Base-by-base conservation (phyloP, 2,329 filamentous ascomycete genomes). In the Tolypocladium ovalisporum region DNA sequence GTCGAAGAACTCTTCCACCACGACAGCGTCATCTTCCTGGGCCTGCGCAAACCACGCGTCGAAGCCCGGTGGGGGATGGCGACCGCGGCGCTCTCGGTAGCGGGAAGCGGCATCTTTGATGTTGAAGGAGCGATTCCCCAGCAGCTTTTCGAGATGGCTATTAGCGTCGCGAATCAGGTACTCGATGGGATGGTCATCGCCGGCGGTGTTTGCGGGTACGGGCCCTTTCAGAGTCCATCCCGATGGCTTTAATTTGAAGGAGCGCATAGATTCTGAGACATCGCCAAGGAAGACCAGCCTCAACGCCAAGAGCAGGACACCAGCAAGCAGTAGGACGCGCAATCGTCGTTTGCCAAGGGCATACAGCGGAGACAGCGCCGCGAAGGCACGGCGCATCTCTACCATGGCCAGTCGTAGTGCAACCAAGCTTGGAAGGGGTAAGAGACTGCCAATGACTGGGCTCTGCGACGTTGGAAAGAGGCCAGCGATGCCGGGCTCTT, bases 1-100 rank as follows among this genome's bases (percentile, higher is more conserved):
- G 65, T 85, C 80, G 69, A 84, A 86, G 64, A 82, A 86, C 56
- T 83, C 79, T 63, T 86, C 83, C 39, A 86, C 74, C 12, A 85
- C 73, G 57, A 85, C 68, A 17, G 80, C 77, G 37, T 81, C 71
- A 47, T 73, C 73, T 32, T 78, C 71, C 22, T 70, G 63, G 8
- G 83, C 83, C 56, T 80, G 82, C 36, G 72, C 68, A 62, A 81
- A 78, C 83, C 84, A 86, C 51, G 75, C 70, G 59, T 83, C 76
- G 63, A 87, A 87, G 15, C 80, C 81, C 0, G 83, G 84, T 6
- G 84, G 84, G 2, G 83, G 84, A 62, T 86, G 81, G 29, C 83
- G 75, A 22, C 81, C 82, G 60, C 83, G 76, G 52, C 77, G 75
- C 35, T 71, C 67, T 58, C 83, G 77, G 65, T 87, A 87, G 27